These are phyloP conservation scores for Geoglossum cookeanum DNA, from an alignment of 2,329 filamentous ascomycete species.

Conservation along the genomic window DNA sequence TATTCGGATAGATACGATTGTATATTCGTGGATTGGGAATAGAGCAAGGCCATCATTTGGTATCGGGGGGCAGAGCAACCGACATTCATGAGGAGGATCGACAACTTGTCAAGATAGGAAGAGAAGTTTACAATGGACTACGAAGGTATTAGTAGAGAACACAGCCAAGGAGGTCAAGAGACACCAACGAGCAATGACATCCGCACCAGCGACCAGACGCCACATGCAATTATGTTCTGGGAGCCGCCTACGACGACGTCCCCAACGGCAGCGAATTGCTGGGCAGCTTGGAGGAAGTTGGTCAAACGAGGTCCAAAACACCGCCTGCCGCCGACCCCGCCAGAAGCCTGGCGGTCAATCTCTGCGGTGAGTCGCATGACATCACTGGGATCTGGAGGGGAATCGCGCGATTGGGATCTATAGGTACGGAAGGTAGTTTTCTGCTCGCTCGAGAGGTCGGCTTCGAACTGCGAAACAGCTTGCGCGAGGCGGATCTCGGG, in stretches of 20 bases:
- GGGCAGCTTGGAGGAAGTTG: constrained; percentile 22
- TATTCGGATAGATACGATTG: constrained; percentile 23
- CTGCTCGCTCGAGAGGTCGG: constrained; percentile 18
- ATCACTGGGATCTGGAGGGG: constrained; percentile 17
- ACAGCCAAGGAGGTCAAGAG: constrained; percentile 6
- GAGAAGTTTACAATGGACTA: constrained; percentile 17
- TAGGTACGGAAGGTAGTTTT: constrained; percentile 16
- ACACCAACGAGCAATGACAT: constrained; percentile 22
- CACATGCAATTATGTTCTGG: constrained; percentile 26
- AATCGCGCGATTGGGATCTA: constrained; percentile 9
- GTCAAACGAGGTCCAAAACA: constrained; percentile 25
- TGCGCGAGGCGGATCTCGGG: constrained; percentile 24
- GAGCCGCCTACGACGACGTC: constrained; percentile 24
- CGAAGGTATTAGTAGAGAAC: constrained; percentile 6
- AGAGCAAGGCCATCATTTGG: constrained; percentile 21
- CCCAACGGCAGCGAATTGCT: constrained; percentile 26
- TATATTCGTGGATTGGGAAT: constrained; percentile 20
- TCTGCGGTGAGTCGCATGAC: constrained; percentile 24
- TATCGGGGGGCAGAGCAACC: constrained; percentile 24
- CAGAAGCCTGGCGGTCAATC: constrained; percentile 14
- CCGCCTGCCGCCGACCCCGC: constrained; percentile 9
- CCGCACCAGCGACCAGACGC: constrained; percentile 27
- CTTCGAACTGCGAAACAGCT: constrained; percentile 23
- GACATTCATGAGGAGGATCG: constrained; percentile 22
- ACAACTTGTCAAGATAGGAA: constrained; percentile 22